Base-by-base conservation (phyloP, 75 land plant genomes). In the Isoetes taiwanensis region DNA sequence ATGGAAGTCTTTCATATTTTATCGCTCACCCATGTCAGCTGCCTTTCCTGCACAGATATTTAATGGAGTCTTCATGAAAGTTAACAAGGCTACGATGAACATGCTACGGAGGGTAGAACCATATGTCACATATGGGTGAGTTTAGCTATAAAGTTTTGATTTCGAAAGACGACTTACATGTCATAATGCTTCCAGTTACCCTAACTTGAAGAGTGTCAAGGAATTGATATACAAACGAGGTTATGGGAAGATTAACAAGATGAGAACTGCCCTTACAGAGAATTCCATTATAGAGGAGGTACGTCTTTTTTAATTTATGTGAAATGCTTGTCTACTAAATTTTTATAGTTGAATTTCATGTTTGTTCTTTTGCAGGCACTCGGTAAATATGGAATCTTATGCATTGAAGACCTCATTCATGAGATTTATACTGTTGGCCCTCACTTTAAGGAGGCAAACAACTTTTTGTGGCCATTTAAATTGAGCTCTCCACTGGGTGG, bases 151-250 rank as follows among this genome's bases (percentile, higher is more conserved):
- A 54, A n/a, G 28, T 19, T n/a, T 16, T 32, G 21, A 21, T 2
- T 14, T 9, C 21, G 10, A n/a, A 54, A 23, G 30, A 2, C 14
- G 4, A 32, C 30, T 54, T 14, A 24, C 8, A 28, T 59, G 2
- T 19, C 1, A 29, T 23, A 8, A 34, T 30, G 16, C 20, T 19
- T 37, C 10, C 53, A 86, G 88, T 2, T 80, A 80, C 42, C 84
- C 88, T 12, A 86, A 80, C 62, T 20, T 78, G 31, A 80, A 73
- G 63, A 86, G 73, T 55, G 72, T 86, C 25, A 80, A 30, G 60
- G 88, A 83, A 37, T 63, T 83, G 28, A 70, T 86, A 23, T 80
- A 72, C 71, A 86, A 83, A 66, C 76, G 79, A 35, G 91, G 91
- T 41, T 57, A 52, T 64, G 79, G 69, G 24, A 72, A 52, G 42